Base-by-base conservation (phyloP, 306 rosid species). In the Trifolium pratense region DNA sequence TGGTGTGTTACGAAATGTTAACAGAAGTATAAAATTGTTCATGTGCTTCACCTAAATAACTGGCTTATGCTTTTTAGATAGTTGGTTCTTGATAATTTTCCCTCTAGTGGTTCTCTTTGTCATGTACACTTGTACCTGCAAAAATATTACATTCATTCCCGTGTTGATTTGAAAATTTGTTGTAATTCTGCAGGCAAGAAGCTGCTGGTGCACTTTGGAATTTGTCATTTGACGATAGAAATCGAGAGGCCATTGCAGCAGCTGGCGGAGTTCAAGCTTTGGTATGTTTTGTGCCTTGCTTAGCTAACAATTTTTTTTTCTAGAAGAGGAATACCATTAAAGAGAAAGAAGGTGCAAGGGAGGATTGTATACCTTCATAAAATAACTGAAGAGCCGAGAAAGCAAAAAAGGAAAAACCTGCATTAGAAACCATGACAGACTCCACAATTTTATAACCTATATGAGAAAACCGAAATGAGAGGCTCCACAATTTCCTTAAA, bases 161-260 rank as follows among this genome's bases (percentile, higher is more conserved):
- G 18, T 59, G 21, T 66, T 46, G 17, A 64, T 31, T 65, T 66
- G 52, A 20, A 32, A 48, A 18, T 56, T 12, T 69, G 36, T 56
- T 58, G 61, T 32, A 18, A 78, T 48, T 74, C n/a, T 51, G 71
- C 85, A 95, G 99, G 86, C 99, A 95, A 92, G 99, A 95, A 84
- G 99, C 99, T 49, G 99, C 99, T 58, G 99, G 99, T 60, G 99
- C 99, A 10, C 87, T 95, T 72, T 95, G 99, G 99, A 95, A 95
- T 83, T 85, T 95, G 75, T 95, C 99, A 29, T 95, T 95, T 82
- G 99, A 95, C 40, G 99, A 95, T 83, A 88, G 97, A 89, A 95
- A 95, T 79, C 87, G 99, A 78, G 99, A 95, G 78, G 93, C 97
- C 76, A 95, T 95, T 57, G 99, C 99, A 37, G 93, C 92, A 57